Conservation (phyloP, 2,329 filamentous ascomycete genomes). For the Colletotrichum eremochloae region DNA sequence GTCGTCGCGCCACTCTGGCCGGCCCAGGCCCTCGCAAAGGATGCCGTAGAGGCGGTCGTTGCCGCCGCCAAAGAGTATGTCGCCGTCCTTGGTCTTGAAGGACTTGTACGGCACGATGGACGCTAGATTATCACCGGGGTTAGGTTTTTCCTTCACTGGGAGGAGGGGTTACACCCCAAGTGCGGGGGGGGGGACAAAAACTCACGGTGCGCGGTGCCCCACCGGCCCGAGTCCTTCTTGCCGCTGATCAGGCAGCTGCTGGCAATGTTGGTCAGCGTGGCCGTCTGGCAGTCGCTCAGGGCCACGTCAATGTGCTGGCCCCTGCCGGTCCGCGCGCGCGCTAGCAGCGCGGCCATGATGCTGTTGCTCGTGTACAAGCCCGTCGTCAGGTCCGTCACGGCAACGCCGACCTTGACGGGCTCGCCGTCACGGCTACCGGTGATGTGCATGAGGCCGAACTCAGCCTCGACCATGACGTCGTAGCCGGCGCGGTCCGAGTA, state of each 20-base stretch:
- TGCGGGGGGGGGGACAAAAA: conserved; percentile 41
- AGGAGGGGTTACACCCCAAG: too few relatives aligned
- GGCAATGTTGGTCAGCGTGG: conserved; percentile 94
- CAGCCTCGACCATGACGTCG: conserved; percentile 99
- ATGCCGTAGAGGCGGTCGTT: conserved; percentile 78
- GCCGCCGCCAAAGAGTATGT: conserved; percentile 78
- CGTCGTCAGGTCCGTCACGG: conserved; percentile 95
- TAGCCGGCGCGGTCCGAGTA: conserved; percentile 91
- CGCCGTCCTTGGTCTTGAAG: conserved; percentile 80
- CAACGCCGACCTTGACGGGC: conserved; percentile 96
- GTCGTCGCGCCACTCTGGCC: conserved; percentile 72
- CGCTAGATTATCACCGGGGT: conserved; percentile 61
- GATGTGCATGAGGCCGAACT: conserved; percentile 99
- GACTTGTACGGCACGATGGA: conserved; percentile 96
- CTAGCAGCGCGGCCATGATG: conserved; percentile 93
- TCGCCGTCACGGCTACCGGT: conserved; percentile 89
- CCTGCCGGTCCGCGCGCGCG: conserved; percentile 77
- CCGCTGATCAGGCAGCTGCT: conserved; percentile 92
- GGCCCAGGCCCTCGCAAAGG: conserved; percentile 71
- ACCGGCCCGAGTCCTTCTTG: conserved; percentile 87
- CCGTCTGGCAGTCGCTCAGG: conserved; percentile 94
- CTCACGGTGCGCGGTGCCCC: conserved; percentile 95
- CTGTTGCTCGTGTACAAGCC: conserved; percentile 95
- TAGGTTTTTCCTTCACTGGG: too few relatives aligned
- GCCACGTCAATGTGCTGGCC: conserved; percentile 95